Evolutionary conservation across 805 yeast species (phyloP).

Genomic region (Candida vartiovaarae): DNA sequence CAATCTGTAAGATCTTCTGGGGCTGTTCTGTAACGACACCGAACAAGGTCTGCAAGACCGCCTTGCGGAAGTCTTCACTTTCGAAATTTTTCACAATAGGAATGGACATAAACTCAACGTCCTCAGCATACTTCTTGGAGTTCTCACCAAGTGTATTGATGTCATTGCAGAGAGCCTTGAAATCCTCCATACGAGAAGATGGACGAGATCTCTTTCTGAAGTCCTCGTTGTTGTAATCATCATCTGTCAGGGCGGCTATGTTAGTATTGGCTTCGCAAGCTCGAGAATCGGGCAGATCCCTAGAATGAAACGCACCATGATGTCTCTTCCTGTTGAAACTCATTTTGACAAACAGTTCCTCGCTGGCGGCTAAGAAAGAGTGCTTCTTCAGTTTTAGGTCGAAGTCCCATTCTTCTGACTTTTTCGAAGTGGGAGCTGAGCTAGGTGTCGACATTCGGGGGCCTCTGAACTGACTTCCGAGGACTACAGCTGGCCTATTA

Average conservation of each 20-base stretch:
- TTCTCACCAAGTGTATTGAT: conserved; percentile 57
- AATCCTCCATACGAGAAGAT: conserved; percentile 40
- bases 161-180: conserved; percentile 42
- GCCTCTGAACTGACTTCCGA: too few relatives aligned
- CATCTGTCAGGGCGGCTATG: conserved; percentile 12
- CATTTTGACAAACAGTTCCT: conserved; percentile 7
- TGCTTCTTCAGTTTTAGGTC: too few relatives aligned
- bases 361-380: too few relatives aligned
- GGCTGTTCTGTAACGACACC: conserved; percentile 85
- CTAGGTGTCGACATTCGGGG: too few relatives aligned
- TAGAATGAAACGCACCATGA: conserved; percentile 14
- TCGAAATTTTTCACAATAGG: conserved; percentile 63
- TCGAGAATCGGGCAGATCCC: background rate
- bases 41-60: conserved; percentile 54
- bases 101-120: conserved; percentile 57
- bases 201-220: conserved; percentile 23
- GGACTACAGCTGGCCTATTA: too few relatives aligned
- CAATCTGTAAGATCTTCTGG: conserved; percentile 70
- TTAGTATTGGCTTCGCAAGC: background rate
- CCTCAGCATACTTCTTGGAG: conserved; percentile 41
- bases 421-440: too few relatives aligned
- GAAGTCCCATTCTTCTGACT: too few relatives aligned
- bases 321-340: conserved; percentile 24
- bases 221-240: conserved; percentile 18
- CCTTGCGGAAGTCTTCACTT: conserved; percentile 51